Conservation (phyloP, 768 basidiomycete species). For the Coprinopsis strossmayeri region DNA sequence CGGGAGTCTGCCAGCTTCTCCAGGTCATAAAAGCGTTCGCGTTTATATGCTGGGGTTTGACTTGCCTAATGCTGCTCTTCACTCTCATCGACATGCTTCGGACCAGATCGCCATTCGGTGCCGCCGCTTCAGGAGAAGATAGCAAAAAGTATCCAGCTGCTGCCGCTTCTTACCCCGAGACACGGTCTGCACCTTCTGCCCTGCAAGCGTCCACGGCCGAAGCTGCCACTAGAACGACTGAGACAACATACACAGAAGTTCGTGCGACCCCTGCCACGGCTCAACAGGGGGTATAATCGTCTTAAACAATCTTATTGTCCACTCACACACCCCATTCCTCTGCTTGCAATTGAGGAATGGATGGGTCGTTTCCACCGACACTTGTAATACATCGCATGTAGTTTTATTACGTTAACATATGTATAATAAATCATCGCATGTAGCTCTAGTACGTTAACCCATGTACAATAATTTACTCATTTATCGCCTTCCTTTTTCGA, state of each 20-base stretch:
- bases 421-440: too few relatives aligned
- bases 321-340: too few relatives aligned
- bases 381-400: too few relatives aligned
- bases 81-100: constrained; percentile 22
- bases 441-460: too few relatives aligned
- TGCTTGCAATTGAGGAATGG: too few relatives aligned
- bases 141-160: background rate
- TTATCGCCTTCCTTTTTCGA: too few relatives aligned
- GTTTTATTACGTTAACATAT: too few relatives aligned
- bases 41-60: constrained; percentile 57
- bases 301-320: too few relatives aligned
- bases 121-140: background rate
- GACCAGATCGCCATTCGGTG: constrained; percentile 5
- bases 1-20: constrained; percentile 49
- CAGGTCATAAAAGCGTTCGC: constrained; percentile 60
- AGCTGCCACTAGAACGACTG: constrained; percentile 4
- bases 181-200: constrained; percentile 7
- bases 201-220: constrained; percentile 8
- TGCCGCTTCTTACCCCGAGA: constrained; percentile 15
- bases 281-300: background rate
- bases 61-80: constrained; percentile 41
- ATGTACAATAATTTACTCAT: too few relatives aligned
- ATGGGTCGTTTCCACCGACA: too few relatives aligned
- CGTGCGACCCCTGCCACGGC: background rate
- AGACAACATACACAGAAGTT: constrained; percentile 9